phyloP scores from a whole-genome alignment of 768 basidiomycete species.

The Leccinum incarnatum region DNA sequence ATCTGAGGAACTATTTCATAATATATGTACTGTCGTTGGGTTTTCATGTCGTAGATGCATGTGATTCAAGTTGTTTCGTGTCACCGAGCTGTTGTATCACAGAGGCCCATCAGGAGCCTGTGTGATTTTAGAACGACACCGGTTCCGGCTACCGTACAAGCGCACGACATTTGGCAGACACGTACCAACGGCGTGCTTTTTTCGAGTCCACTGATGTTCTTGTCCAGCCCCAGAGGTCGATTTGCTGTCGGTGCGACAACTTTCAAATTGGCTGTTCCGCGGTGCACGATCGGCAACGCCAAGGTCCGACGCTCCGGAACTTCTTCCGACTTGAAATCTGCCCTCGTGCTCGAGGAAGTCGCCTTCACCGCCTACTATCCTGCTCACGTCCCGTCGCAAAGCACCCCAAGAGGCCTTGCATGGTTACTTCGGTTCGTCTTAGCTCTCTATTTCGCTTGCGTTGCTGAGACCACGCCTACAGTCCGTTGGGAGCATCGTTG shows the following conservation, averaged over 20 bases:
- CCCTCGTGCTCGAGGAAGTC: constrained; percentile 57
- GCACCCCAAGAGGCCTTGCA: constrained; percentile 41
- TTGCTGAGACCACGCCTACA: constrained; percentile 12
- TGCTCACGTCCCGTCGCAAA: constrained; percentile 35
- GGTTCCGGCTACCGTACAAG: not conserved
- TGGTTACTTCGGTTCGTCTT: constrained; percentile 57
- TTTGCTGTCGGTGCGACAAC: constrained; percentile 61
- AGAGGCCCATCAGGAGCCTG: no score
- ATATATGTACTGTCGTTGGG: not conserved
- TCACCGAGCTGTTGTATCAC: no score
- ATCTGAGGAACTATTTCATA: not conserved
- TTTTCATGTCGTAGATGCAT: not conserved
- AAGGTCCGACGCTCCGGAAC: constrained; percentile 31
- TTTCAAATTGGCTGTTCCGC: constrained; percentile 46
- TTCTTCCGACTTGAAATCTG: constrained; percentile 33
- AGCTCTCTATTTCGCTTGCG: not conserved
- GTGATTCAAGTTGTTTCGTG: not conserved
- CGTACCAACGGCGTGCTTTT: not conserved
- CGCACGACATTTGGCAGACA: not conserved
- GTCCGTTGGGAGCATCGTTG: constrained; percentile 44
- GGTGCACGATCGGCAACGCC: constrained; percentile 39
- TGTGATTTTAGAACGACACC: not conserved
- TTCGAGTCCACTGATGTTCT: constrained; percentile 37
- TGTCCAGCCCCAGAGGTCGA: constrained; percentile 42
- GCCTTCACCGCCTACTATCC: constrained; percentile 69